phyloP scores from a whole-genome alignment of 2,329 filamentous ascomycete genomes.

The Pseudogymnoascus sp. region DNA sequence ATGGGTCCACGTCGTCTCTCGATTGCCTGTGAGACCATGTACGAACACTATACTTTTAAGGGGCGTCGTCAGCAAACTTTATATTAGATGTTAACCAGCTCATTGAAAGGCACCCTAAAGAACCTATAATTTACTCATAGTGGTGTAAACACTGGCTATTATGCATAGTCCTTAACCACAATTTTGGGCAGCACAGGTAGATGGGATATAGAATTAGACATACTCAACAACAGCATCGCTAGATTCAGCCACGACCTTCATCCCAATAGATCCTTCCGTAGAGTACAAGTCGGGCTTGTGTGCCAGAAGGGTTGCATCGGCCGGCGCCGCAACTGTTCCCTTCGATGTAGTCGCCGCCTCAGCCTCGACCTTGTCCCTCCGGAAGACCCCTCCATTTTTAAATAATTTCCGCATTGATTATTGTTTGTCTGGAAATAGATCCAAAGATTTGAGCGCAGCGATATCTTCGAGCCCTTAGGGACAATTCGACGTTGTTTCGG shows the following conservation, averaged over 20 bases:
- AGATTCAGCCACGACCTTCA: conserved; percentile 13
- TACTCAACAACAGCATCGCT: conserved; percentile 11
- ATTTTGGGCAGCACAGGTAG: not conserved
- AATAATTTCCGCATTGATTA: not conserved
- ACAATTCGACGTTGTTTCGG: not conserved
- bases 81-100: not conserved
- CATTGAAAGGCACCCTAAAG: not conserved
- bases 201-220: not conserved
- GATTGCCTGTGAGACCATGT: conserved; percentile 36
- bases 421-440: not conserved
- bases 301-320: not conserved
- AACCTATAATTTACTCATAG: not conserved
- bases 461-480: not conserved
- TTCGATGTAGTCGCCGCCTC: not conserved
- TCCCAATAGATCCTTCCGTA: conserved; percentile 11
- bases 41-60: conserved; percentile 32
- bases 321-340: not conserved
- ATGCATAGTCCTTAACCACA: not conserved
- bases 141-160: not conserved
- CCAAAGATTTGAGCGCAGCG: not conserved
- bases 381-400: not conserved
- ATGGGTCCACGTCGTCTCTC: conserved; percentile 34
- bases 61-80: not conserved
- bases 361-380: not conserved
- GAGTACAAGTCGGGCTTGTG: conserved; percentile 10